Evolutionary conservation across 2,329 filamentous ascomycete species (phyloP), one percentile per base, ranked within the genome.

Genomic region (Akanthomyces muscarius): DNA sequence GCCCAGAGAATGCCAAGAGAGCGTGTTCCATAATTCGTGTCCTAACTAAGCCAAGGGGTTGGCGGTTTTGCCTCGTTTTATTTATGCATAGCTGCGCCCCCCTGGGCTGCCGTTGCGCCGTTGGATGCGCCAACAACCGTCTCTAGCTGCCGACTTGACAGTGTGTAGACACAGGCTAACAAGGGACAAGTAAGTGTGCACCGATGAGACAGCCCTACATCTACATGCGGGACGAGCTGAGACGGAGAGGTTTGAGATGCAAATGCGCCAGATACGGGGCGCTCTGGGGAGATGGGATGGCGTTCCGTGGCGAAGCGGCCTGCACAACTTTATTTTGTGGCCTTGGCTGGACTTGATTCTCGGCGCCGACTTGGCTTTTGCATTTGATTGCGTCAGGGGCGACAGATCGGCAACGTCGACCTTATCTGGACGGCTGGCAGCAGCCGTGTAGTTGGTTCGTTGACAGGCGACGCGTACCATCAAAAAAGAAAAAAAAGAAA

Each of bases 1-100:
- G 42, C 54, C 44, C 21, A 47, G 21, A 59, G 36, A 50, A 28
- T 41, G 56, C 56, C 56, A 59, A 59, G 56, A 21, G 33, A 16
- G 45, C 8, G 33, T 28, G 33, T n/a, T 21, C 44, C 55, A 58
- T 59, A 50, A 50, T 59, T 28, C 16, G 16, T 1, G 16, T 28
- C 10, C 21, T 14, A 33, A 18, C 21, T 14, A 33, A 18, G 25
- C 45, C 44, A 59, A 59, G 45, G 10, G 11, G 21, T 30, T 50
- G 54, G 54, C 28, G 13, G 41, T 57, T 47, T 57, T 57, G 54
- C 25, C 25, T 28, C 45, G 45, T 48, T 25, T 28, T 18, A 25
- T 23, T 33, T 30, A 51, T 14, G 53, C 10, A 23, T 7, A 14
- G 44, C 56, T 50, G 56, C 45, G 44, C 30, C 44, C 25, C 45